phyloP scores from a whole-genome alignment of 2,329 filamentous ascomycete genomes.

The Sphaerulina musiva region DNA sequence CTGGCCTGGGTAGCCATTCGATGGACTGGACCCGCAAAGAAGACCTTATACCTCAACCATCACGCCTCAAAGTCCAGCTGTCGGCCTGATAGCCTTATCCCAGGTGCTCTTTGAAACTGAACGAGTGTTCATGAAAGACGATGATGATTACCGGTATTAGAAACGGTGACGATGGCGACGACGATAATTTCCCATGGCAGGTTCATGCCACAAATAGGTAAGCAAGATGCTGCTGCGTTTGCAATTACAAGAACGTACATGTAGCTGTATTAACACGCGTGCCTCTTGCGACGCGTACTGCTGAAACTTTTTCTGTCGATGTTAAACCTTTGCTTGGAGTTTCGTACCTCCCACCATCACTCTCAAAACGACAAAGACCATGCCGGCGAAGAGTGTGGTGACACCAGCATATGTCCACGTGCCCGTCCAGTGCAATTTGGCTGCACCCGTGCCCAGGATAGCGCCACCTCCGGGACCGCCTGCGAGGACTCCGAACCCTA shows the following conservation, averaged over 20 bases:
- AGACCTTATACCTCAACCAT: too few species aligned
- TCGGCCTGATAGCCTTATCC: too few species aligned
- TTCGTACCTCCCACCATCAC: constrained; percentile 25
- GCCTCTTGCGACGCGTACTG: not conserved
- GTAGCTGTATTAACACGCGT: too few species aligned
- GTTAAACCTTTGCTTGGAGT: constrained; percentile 27
- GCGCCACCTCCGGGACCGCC: constrained; percentile 39
- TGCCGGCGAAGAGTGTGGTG: constrained; percentile 20
- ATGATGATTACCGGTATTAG: too few species aligned
- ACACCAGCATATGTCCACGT: constrained; percentile 34
- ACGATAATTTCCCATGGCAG: too few species aligned
- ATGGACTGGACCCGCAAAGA: too few species aligned
- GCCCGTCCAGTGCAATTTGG: constrained; percentile 45
- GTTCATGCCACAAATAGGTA: too few species aligned
- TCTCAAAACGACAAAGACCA: constrained; percentile 26
- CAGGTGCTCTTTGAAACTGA: too few species aligned
- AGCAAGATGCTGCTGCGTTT: not conserved
- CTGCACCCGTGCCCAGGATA: constrained; percentile 56
- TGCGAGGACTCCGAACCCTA: constrained; percentile 33
- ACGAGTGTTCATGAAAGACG: too few species aligned
- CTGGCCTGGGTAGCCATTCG: too few species aligned
- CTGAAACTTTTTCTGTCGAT: constrained; percentile 7
- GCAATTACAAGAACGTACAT: not conserved
- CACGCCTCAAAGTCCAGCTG: too few species aligned
- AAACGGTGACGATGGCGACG: too few species aligned